These are phyloP conservation scores for Lomentospora prolificans DNA, from an alignment of 2,329 filamentous ascomycete genomes.

Conservation along the genomic window DNA sequence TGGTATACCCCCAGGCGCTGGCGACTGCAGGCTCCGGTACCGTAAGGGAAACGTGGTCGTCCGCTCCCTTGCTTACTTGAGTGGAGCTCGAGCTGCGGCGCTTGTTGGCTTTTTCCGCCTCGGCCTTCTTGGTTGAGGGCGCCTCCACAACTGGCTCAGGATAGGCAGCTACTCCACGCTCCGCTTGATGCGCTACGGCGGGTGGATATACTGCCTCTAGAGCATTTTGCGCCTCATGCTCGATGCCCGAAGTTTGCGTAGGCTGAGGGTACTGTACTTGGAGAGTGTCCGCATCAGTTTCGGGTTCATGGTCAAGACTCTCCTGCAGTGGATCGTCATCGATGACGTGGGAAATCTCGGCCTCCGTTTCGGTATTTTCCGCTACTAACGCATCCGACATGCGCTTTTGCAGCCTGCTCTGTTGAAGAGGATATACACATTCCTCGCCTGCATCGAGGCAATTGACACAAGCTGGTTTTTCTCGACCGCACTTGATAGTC, in stretches of 20 bases:
- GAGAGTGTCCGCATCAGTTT: not conserved
- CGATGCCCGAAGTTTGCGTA: not conserved
- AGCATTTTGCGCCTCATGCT: not conserved
- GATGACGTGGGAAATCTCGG: not conserved
- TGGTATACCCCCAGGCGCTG: not conserved
- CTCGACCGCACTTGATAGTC: slow-evolving; percentile 29
- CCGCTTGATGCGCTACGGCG: not conserved
- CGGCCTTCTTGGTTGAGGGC: not conserved
- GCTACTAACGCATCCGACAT: not conserved
- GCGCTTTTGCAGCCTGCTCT: not conserved
- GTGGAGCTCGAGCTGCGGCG: not conserved
- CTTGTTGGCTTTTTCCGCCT: not conserved
- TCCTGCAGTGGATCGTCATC: not conserved
- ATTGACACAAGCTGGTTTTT: slow-evolving; percentile 27
- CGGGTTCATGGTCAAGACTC: not conserved
- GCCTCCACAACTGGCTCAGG: not conserved
- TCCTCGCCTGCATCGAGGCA: slow-evolving; percentile 21
- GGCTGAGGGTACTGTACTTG: not conserved
- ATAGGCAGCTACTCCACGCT: not conserved
- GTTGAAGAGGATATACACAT: slow-evolving; percentile 29
- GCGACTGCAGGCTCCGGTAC: not conserved
- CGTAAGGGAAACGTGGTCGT: not conserved
- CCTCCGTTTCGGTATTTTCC: not conserved
- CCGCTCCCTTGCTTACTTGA: not conserved
- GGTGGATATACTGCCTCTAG: not conserved